Percentiles rank a stretch among this genome's conserved stretches.
Conservation (phyloP, 73 alveolate species). For the Paramecium bursaria region DNA sequence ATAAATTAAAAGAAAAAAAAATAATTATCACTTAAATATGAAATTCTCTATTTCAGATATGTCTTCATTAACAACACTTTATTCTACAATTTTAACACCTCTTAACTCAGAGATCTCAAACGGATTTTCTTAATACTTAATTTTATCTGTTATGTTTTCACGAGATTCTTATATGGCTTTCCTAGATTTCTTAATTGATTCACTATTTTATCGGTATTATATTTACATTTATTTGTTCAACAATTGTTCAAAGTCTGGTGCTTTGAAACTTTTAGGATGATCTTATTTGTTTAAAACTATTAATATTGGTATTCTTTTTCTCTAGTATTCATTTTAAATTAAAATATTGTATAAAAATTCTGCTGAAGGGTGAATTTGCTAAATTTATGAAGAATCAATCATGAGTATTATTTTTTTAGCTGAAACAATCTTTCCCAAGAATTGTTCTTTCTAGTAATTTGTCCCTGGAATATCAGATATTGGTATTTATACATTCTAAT, state of each 20-base stretch:
- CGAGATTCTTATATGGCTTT: constrained; percentile 41
- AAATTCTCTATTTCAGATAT: constrained; percentile 6
- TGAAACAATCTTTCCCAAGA: background rate
- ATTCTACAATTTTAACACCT: background rate
- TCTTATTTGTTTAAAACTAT: constrained; percentile 41
- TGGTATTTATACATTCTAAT: constrained; percentile 1
- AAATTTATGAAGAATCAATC: constrained; percentile 13
- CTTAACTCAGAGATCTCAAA: constrained; percentile 9
- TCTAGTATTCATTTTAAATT: constrained; percentile 14
- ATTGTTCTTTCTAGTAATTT: constrained; percentile 44
- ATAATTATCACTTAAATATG: constrained; percentile 31
- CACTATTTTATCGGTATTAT: background rate
- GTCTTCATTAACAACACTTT: constrained; percentile 30
- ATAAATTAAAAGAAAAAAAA: too few relatives aligned
- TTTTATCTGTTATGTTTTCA: constrained; percentile 36
- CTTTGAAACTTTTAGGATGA: constrained; percentile 16
- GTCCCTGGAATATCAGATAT: constrained; percentile 44
- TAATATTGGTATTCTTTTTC: constrained; percentile 3
- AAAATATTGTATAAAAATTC: constrained; percentile 20
- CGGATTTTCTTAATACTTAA: constrained; percentile 31
- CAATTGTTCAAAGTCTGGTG: constrained; percentile 39
- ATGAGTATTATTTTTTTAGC: constrained; percentile 45
- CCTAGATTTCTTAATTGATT: constrained; percentile 32
- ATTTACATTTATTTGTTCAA: constrained; percentile 20
- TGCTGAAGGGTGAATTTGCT: constrained; percentile 37